These are phyloP conservation scores for Williopsis jadinii DNA, from an alignment of 1,139 yeast genomes.

Conservation along the genomic window DNA sequence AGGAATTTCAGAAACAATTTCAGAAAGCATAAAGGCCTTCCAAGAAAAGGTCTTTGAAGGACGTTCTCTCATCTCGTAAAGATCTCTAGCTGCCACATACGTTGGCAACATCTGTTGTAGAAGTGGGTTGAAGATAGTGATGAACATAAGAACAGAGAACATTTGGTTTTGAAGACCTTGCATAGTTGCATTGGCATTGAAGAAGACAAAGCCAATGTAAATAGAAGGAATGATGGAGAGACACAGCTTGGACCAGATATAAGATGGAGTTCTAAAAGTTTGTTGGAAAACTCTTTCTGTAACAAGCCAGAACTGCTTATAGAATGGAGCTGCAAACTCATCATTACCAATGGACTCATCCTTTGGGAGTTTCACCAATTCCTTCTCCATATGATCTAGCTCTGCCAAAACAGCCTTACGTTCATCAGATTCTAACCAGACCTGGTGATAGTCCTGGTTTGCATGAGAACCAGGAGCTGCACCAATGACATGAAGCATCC, in stretches of 20 bases:
- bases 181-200: conserved; percentile 51
- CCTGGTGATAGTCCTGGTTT: conserved; percentile 56
- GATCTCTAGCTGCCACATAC: conserved; percentile 63
- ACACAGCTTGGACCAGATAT: conserved; percentile 59
- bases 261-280: conserved; percentile 71
- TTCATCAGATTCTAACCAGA: conserved; percentile 58
- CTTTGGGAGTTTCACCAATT: conserved; percentile 23
- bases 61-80: conserved; percentile 87
- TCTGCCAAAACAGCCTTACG: conserved; percentile 36
- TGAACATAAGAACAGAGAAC: conserved; percentile 67
- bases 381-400: conserved; percentile 39
- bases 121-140: conserved; percentile 53
- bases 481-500: conserved; percentile 80
- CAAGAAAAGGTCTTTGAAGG: conserved; percentile 65
- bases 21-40: conserved; percentile 55
- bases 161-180: conserved; percentile 61
- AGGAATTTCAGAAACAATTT: conserved; percentile 65
- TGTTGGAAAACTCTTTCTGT: conserved; percentile 49
- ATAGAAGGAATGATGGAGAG: conserved; percentile 39
- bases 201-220: conserved; percentile 55
- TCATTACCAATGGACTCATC: conserved; percentile 10
- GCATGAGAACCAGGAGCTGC: conserved; percentile 80
- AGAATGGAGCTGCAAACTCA: conserved; percentile 35
- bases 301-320: conserved; percentile 47
- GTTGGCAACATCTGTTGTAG: conserved; percentile 71